Evolutionary conservation across 2,329 filamentous ascomycete genomes (phyloP).

Genomic region (Domatiomyces catenatus): DNA sequence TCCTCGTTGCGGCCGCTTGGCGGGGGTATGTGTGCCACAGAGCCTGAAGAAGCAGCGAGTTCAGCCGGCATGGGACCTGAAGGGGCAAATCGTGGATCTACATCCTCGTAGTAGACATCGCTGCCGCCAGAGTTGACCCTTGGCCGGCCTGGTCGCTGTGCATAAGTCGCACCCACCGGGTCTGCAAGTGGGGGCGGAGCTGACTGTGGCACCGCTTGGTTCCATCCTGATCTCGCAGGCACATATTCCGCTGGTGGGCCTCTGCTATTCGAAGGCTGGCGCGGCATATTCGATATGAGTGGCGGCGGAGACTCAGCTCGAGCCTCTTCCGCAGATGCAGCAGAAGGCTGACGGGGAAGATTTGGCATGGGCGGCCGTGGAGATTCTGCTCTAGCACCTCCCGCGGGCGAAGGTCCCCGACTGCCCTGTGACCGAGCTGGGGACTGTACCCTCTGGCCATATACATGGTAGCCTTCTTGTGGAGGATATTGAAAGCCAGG

Average conservation of each 20-base stretch:
- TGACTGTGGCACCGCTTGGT: slow-evolving; percentile 23
- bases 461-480: slow-evolving; percentile 41
- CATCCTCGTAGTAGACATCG: slow-evolving; percentile 70
- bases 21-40: neutral
- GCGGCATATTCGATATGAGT: slow-evolving; percentile 29
- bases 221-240: slow-evolving; percentile 44
- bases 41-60: neutral
- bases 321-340: slow-evolving; percentile 28
- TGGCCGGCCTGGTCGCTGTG: slow-evolving; percentile 16
- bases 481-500: slow-evolving; percentile 20
- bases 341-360: neutral
- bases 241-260: slow-evolving; percentile 25
- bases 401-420: slow-evolving; percentile 20
- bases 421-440: slow-evolving; percentile 19
- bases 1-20: neutral
- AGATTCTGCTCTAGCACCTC: slow-evolving; percentile 38
- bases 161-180: slow-evolving; percentile 31
- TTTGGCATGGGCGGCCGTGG: slow-evolving; percentile 38
- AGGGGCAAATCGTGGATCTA: slow-evolving; percentile 66
- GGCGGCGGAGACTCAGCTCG: slow-evolving; percentile 39
- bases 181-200: slow-evolving; percentile 33
- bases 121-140: slow-evolving; percentile 19
- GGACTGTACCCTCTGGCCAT: slow-evolving; percentile 39
- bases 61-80: slow-evolving; percentile 23
- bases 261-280: neutral